phyloP scores from a whole-genome alignment of 371 early-diverging fungal species.

The Mortierella sp. region DNA sequence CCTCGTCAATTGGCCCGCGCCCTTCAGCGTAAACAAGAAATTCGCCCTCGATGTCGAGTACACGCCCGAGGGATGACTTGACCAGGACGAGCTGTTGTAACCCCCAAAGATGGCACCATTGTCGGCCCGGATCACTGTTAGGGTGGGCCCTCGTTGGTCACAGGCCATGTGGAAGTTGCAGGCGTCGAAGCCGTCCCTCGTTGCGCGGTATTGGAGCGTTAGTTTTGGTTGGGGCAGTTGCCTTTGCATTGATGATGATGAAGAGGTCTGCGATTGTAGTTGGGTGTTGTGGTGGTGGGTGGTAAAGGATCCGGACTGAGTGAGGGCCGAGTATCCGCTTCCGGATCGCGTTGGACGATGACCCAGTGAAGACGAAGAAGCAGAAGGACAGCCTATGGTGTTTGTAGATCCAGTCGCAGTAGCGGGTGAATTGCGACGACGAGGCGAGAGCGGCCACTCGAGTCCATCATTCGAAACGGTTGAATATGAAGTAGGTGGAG shows the following conservation, averaged over 20 bases:
- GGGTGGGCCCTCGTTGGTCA: conserved; percentile 52
- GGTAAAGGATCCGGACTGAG: background rate
- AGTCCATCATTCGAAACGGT: no score
- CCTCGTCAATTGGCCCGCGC: conserved; percentile 21
- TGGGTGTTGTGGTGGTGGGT: background rate
- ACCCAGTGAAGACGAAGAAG: background rate
- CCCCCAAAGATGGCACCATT: conserved; percentile 51
- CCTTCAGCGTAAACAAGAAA: conserved; percentile 46
- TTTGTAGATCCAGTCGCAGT: background rate
- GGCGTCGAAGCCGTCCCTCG: conserved; percentile 51
- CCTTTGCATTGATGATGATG: background rate
- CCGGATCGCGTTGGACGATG: conserved; percentile 14
- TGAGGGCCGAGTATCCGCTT: background rate
- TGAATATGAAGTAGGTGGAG: background rate
- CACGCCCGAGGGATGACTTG: conserved; percentile 48
- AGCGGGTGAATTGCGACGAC: conserved; percentile 9
- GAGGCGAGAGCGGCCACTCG: no score
- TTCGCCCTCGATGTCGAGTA: conserved; percentile 45
- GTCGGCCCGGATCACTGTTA: conserved; percentile 41
- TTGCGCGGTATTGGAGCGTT: conserved; percentile 41
- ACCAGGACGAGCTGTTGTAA: conserved; percentile 47
- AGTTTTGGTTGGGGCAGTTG: conserved; percentile 28
- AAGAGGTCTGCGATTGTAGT: background rate
- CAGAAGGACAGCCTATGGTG: no score
- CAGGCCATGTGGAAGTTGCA: conserved; percentile 47